These are phyloP conservation scores for Nicotiana obtusifolia DNA, from an alignment of 257 asterid genomes.

Conservation along the genomic window DNA sequence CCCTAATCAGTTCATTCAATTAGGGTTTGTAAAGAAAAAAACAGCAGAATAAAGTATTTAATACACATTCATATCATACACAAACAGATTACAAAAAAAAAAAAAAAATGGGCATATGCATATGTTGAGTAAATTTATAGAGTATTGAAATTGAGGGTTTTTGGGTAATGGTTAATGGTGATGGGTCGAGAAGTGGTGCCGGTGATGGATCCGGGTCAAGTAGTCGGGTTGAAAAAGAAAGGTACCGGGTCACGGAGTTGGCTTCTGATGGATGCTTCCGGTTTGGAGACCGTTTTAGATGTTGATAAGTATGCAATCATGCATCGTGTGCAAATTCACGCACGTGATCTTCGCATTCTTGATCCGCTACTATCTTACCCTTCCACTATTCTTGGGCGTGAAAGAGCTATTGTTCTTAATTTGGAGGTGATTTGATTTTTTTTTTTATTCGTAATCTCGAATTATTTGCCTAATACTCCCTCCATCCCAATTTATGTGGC, in stretches of 20 bases:
- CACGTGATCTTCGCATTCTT: constrained; percentile 84
- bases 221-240: constrained; percentile 49
- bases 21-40: neutral
- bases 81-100: neutral
- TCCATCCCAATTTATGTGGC: too few relatives aligned
- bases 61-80: neutral
- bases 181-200: constrained; percentile 65
- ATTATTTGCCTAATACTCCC: too few relatives aligned
- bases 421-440: constrained; percentile 37
- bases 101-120: neutral
- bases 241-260: constrained; percentile 66
- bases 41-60: neutral
- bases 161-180: constrained; percentile 28
- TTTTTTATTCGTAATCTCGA: too few relatives aligned
- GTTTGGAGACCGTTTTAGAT: constrained; percentile 51
- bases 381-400: constrained; percentile 84
- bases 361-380: constrained; percentile 84
- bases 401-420: constrained; percentile 83
- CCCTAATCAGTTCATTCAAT: neutral
- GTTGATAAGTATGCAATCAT: constrained; percentile 80
- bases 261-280: constrained; percentile 58
- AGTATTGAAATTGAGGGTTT: neutral
- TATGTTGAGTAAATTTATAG: too few relatives aligned
- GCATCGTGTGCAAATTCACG: constrained; percentile 88
- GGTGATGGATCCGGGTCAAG: constrained; percentile 42